Evolutionary conservation across 345 rosid genomes (phyloP).

Genomic region (Eucalyptus curtisii): DNA sequence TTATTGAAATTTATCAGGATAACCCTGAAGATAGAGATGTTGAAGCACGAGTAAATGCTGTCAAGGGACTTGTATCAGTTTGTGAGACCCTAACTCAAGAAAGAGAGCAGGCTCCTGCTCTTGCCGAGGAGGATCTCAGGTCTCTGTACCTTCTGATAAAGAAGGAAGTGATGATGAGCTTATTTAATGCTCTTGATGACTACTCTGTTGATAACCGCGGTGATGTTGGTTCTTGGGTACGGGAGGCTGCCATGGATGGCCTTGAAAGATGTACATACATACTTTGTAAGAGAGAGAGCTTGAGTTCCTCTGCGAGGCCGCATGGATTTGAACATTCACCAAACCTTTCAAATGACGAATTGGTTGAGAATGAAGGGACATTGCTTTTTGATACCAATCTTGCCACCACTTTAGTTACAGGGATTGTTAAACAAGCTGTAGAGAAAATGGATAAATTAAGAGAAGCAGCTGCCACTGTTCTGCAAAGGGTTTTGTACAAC

Average conservation of each 20-base stretch:
- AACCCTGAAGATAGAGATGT: slow-evolving; percentile 91
- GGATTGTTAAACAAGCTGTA: slow-evolving; percentile 74
- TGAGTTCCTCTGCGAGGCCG: neutral
- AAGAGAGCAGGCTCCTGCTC: slow-evolving; percentile 9
- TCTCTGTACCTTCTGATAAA: slow-evolving; percentile 56
- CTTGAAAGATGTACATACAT: slow-evolving; percentile 74
- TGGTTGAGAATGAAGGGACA: slow-evolving; percentile 6
- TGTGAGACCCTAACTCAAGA: slow-evolving; percentile 65
- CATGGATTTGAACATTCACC: neutral
- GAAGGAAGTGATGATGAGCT: slow-evolving; percentile 67
- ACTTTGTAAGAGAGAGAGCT: slow-evolving; percentile 32
- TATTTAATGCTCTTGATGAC: slow-evolving; percentile 82
- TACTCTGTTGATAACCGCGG: slow-evolving; percentile 95
- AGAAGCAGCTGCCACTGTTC: slow-evolving; percentile 79
- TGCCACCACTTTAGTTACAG: slow-evolving; percentile 47
- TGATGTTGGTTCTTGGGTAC: slow-evolving; percentile 99
- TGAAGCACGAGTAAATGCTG: slow-evolving; percentile 92
- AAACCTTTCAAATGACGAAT: neutral
- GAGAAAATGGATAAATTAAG: slow-evolving; percentile 95
- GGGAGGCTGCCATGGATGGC: slow-evolving; percentile 94
- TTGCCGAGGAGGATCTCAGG: slow-evolving; percentile 17
- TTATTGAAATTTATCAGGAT: slow-evolving; percentile 28
- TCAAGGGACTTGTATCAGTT: slow-evolving; percentile 75
- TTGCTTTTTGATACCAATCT: slow-evolving; percentile 48
- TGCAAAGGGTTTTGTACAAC: slow-evolving; percentile 64